Conservation (phyloP, 352 stramenopile genomes). For the Globisporangium heterothallicum region DNA sequence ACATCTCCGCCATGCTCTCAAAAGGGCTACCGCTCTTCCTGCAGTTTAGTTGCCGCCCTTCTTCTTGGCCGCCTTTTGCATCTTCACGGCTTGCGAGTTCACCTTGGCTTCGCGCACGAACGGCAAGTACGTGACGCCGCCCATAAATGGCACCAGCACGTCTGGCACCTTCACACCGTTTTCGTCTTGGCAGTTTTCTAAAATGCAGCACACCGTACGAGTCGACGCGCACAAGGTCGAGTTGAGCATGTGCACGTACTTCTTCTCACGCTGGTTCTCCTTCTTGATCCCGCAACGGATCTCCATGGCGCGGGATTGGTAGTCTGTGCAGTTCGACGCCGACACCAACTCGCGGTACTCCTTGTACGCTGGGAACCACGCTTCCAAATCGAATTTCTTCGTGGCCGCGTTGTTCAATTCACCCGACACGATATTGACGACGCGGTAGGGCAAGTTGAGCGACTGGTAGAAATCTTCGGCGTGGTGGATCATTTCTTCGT, state of each 20-base stretch:
- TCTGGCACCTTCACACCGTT: conserved; percentile 97
- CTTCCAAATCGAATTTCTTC: conserved; percentile 99
- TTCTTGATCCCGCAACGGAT: conserved; percentile 97
- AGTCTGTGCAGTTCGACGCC: conserved; percentile 99
- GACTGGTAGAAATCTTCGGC: conserved; percentile 98
- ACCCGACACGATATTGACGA: conserved; percentile 98
- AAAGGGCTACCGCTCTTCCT: background rate
- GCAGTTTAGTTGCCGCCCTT: conserved; percentile 68
- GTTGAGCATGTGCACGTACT: conserved; percentile 99
- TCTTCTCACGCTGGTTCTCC: conserved; percentile 92
- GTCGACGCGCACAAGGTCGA: conserved; percentile 98
- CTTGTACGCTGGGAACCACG: conserved; percentile 99
- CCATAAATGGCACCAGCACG: conserved; percentile 97
- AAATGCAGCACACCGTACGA: conserved; percentile 97
- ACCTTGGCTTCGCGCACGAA: conserved; percentile 95
- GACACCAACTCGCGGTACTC: conserved; percentile 99
- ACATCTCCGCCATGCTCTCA: background rate
- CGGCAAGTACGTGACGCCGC: conserved; percentile 96
- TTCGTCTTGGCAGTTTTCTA: conserved; percentile 98
- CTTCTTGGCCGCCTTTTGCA: conserved; percentile 93
- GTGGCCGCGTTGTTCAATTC: conserved; percentile 98
- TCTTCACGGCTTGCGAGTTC: conserved; percentile 90
- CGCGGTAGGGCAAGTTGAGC: conserved; percentile 97
- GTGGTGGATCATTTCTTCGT: conserved; percentile 88
- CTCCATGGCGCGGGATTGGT: conserved; percentile 96